Evolutionary conservation across 176 grass and related monocot species (phyloP).

Genomic region (Panicum miliaceum): DNA sequence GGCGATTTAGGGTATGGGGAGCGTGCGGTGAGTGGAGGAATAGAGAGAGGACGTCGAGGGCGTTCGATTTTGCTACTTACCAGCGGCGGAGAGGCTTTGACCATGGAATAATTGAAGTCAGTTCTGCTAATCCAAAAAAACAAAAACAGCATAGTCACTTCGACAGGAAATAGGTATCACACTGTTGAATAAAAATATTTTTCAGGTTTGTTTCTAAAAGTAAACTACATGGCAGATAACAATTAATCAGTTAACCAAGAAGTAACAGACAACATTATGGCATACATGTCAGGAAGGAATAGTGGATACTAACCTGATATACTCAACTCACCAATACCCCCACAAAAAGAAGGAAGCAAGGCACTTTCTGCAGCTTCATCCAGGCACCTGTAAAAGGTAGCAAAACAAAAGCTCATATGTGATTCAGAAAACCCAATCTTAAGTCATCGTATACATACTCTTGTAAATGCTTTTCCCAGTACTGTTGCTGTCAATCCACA

Average conservation of each 20-base stretch:
- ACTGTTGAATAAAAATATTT: conserved; percentile 27
- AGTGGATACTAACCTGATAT: conserved; percentile 53
- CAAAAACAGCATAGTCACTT: background rate
- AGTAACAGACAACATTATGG: background rate
- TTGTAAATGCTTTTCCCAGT: conserved; percentile 76
- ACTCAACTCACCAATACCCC: conserved; percentile 46
- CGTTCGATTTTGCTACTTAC: no score
- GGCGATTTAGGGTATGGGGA: no score
- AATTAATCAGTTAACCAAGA: conserved; percentile 11
- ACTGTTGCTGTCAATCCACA: conserved; percentile 56
- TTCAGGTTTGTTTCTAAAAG: conserved; percentile 12
- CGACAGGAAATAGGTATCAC: background rate
- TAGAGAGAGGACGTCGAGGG: no score
- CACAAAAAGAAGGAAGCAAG: conserved; percentile 68
- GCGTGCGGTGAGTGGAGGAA: no score
- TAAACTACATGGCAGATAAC: conserved; percentile 8
- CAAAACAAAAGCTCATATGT: background rate
- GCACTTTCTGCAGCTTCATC: conserved; percentile 69
- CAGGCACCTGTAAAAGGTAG: conserved; percentile 48
- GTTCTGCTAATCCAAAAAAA: background rate
- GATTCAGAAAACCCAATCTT: background rate
- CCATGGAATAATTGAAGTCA: background rate
- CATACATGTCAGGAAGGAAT: background rate
- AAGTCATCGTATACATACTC: conserved; percentile 40
- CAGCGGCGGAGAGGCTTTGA: no score